Evolutionary conservation across 129 eudicot genomes (phyloP).

Genomic region (Helianthus tuberosus): DNA sequence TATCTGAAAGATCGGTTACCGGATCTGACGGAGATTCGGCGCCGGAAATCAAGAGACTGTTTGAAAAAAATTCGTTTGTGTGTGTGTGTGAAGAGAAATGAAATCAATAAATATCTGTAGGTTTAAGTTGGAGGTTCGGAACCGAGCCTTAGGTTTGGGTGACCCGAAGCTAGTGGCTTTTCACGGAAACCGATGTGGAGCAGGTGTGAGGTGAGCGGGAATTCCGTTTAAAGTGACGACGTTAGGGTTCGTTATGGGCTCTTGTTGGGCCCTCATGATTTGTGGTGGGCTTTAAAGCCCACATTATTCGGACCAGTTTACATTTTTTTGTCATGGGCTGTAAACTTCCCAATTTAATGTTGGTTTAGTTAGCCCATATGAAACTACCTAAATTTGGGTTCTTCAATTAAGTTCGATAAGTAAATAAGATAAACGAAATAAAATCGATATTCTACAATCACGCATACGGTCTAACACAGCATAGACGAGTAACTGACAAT

Average conservation of each 20-base stretch:
- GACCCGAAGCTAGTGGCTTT: conserved; percentile 12
- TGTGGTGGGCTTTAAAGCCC: background rate
- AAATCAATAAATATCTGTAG: conserved; percentile 30
- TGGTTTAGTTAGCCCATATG: too few relatives aligned
- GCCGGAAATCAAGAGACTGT: conserved; percentile 37
- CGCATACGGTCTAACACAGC: background rate
- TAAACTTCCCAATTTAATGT: too few relatives aligned
- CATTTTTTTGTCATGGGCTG: too few relatives aligned
- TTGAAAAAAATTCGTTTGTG: background rate
- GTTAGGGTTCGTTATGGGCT: conserved; percentile 36
- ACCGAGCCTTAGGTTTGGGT: conserved; percentile 27
- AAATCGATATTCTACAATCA: background rate
- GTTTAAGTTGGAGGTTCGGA: conserved; percentile 18
- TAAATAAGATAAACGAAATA: background rate
- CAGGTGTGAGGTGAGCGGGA: conserved; percentile 8
- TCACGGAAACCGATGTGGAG: conserved; percentile 33
- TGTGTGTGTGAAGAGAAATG: conserved; percentile 22
- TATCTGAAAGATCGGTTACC: conserved; percentile 17
- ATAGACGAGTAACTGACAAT: too few relatives aligned
- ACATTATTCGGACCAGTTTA: background rate
- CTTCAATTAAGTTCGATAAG: background rate
- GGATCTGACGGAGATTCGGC: conserved; percentile 36
- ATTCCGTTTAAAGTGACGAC: conserved; percentile 35
- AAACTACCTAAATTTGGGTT: background rate
- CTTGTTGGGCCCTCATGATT: background rate